Percentiles rank a stretch among this genome's conserved stretches.
These are phyloP conservation scores for Aspergillus coremiiformis DNA, from an alignment of 495 filamentous ascomycete genomes.

Conservation along the genomic window DNA sequence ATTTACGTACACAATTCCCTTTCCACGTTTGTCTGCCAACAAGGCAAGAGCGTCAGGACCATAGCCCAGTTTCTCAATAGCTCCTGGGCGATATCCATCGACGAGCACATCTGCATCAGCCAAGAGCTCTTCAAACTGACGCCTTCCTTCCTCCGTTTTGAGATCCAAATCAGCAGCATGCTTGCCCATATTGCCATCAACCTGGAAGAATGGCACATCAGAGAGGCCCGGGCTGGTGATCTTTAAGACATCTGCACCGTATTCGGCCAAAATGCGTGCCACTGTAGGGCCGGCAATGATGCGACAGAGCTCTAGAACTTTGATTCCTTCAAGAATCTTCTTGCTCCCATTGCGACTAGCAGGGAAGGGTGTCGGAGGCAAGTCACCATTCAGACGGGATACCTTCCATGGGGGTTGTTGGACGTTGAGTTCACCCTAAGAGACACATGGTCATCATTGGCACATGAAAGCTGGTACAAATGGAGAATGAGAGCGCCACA, in stretches of 20 bases:
- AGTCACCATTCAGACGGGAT: conserved; percentile 33
- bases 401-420: conserved; percentile 50
- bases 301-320: conserved; percentile 63
- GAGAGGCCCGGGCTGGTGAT: conserved; percentile 59
- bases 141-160: conserved; percentile 43
- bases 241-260: conserved; percentile 62
- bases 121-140: conserved; percentile 51
- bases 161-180: conserved; percentile 52
- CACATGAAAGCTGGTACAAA: background rate
- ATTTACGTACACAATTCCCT: conserved; percentile 60
- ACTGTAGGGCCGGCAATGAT: conserved; percentile 55
- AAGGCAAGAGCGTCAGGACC: conserved; percentile 43
- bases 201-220: conserved; percentile 75
- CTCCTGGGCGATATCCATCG: conserved; percentile 63
- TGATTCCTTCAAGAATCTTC: conserved; percentile 29
- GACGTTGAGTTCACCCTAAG: conserved; percentile 40
- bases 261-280: conserved; percentile 56
- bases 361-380: conserved; percentile 50
- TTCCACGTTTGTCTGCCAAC: conserved; percentile 46
- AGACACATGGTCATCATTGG: conserved; percentile 10
- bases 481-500: conserved; percentile 16
- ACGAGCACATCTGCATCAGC: conserved; percentile 53
- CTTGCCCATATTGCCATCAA: conserved; percentile 72
- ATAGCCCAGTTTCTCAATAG: conserved; percentile 59
- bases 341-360: conserved; percentile 20